These are phyloP conservation scores for Hypsizygus marmoreus DNA, from an alignment of 768 basidiomycete species.

Conservation along the genomic window DNA sequence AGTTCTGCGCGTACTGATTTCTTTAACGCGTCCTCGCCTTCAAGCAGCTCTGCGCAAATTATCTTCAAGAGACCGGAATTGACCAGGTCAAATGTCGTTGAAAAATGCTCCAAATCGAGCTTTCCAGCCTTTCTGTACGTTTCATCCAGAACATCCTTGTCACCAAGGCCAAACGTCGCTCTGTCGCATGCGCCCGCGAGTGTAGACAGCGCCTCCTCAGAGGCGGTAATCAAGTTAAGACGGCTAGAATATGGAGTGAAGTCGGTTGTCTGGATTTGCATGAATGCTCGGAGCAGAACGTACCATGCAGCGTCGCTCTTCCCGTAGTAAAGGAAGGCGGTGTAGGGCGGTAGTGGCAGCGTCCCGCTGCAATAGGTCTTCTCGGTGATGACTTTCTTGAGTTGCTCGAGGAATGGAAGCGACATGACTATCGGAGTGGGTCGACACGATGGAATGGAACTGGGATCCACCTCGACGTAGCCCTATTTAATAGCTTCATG, in stretches of 20 bases:
- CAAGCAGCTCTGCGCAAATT: conserved; percentile 16
- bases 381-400: conserved; percentile 2
- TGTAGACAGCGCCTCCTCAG: conserved; percentile 1
- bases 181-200: conserved; percentile 19
- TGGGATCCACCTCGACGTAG: too few relatives aligned
- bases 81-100: conserved; percentile 18
- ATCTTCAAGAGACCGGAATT: conserved; percentile 12
- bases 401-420: too few relatives aligned
- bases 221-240: conserved; percentile 4
- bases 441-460: too few relatives aligned
- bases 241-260: background rate
- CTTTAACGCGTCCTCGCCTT: conserved; percentile 16
- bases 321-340: background rate
- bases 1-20: too few relatives aligned
- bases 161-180: conserved; percentile 26
- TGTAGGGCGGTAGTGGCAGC: background rate
- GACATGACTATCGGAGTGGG: too few relatives aligned
- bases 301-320: background rate
- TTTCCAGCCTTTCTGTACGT: conserved; percentile 28
- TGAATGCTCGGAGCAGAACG: background rate
- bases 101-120: conserved; percentile 20
- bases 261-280: background rate
- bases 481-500: too few relatives aligned
- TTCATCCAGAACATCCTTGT: conserved; percentile 27
- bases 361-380: conserved; percentile 2